A percentile compares a stretch with the other conserved stretches of the same genome.
These are phyloP conservation scores for Rhizophagus clarus DNA, from an alignment of 192 early-diverging fungal species.

Conservation along the genomic window DNA sequence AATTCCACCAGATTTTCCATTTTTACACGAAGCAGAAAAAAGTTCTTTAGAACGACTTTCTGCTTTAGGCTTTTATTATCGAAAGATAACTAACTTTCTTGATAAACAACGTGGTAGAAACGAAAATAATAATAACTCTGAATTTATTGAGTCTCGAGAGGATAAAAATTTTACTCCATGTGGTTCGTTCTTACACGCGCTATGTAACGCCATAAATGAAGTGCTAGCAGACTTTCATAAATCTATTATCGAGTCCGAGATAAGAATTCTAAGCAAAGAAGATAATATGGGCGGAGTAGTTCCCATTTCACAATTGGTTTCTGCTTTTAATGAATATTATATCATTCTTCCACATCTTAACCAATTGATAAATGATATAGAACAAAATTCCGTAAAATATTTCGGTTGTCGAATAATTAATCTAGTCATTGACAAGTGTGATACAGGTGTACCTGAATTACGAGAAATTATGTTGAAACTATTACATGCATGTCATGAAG, in stretches of 20 bases:
- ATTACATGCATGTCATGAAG: slow-evolving; percentile 47
- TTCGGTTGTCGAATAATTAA: slow-evolving; percentile 54
- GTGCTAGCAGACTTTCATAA: slow-evolving; percentile 48
- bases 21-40: slow-evolving; percentile 68
- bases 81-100: slow-evolving; percentile 10
- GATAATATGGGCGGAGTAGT: slow-evolving; percentile 51
- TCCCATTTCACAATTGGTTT: slow-evolving; percentile 45
- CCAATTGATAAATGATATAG: slow-evolving; percentile 45
- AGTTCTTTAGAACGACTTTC: slow-evolving; percentile 59
- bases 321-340: slow-evolving; percentile 50
- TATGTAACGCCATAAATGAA: slow-evolving; percentile 49
- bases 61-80: slow-evolving; percentile 57
- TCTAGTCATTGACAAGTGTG: slow-evolving; percentile 50
- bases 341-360: slow-evolving; percentile 52
- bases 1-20: slow-evolving; percentile 59
- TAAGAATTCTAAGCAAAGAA: slow-evolving; percentile 53
- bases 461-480: slow-evolving; percentile 51
- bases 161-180: slow-evolving; percentile 1
- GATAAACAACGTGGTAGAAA: slow-evolving; percentile 18
- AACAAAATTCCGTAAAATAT: slow-evolving; percentile 37
- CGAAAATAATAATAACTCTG: neutral
- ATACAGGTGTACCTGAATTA: slow-evolving; percentile 55
- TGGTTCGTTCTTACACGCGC: slow-evolving; percentile 55
- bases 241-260: slow-evolving; percentile 52
- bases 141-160: neutral